A percentile compares a stretch with the other conserved stretches of the same genome.
These are phyloP conservation scores for Suillus lakei DNA, from an alignment of 768 basidiomycete species.

Conservation along the genomic window DNA sequence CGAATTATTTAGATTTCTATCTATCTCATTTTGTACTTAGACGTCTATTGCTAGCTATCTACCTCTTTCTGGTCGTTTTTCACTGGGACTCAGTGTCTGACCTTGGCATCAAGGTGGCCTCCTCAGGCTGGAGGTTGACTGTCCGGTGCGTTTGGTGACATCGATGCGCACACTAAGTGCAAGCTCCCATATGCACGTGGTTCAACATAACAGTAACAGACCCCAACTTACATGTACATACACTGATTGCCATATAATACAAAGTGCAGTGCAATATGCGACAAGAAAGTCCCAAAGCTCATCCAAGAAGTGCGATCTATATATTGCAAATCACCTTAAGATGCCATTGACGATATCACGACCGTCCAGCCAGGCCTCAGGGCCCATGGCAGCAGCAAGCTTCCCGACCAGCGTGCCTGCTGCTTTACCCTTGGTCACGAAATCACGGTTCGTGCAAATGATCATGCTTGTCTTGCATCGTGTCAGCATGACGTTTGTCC, in stretches of 20 bases:
- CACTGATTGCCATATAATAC: not conserved
- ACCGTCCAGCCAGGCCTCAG: conserved; percentile 23
- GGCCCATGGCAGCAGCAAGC: conserved; percentile 18
- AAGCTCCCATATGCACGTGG: no score
- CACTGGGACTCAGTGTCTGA: no score
- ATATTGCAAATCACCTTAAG: not conserved
- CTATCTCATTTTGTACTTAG: no score
- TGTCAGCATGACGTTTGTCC: conserved; percentile 87
- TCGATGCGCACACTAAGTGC: no score
- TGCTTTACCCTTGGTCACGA: conserved; percentile 19
- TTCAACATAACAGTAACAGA: no score
- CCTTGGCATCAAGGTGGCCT: no score
- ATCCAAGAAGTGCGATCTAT: not conserved
- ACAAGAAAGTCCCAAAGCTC: not conserved
- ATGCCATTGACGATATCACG: conserved; percentile 10
- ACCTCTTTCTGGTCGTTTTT: no score
- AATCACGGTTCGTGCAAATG: conserved; percentile 57
- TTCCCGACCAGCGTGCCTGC: conserved; percentile 29
- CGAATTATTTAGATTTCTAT: no score
- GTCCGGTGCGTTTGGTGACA: no score
- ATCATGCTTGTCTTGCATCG: conserved; percentile 78
- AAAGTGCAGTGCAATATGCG: not conserved
- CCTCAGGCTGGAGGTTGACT: no score
- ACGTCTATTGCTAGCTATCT: no score
- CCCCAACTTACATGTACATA: not conserved